A percentile compares a stretch with the other conserved stretches of the same genome.
phyloP scores from a whole-genome alignment of 2,329 filamentous ascomycete species.

The Leptographium radiaticola region DNA sequence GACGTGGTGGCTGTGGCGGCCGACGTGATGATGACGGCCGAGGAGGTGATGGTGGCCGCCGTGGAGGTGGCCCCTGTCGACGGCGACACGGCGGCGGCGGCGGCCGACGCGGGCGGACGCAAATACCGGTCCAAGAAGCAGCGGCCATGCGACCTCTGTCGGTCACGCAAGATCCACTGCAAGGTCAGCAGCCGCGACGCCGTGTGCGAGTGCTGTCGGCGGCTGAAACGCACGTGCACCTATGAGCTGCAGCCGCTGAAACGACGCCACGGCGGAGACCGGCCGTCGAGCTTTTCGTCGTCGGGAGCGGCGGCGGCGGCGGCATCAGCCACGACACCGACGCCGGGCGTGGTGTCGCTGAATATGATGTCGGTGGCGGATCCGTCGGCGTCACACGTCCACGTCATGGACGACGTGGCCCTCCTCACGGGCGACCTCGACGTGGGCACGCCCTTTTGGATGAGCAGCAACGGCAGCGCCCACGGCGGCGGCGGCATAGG shows the following conservation, averaged over 20 bases:
- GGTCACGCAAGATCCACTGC: constrained; percentile 12
- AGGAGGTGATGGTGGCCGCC: too few species aligned
- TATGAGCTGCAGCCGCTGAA: constrained; percentile 11
- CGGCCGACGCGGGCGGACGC: constrained; percentile 2
- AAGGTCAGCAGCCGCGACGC: constrained; percentile 9
- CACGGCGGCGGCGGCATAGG: neutral
- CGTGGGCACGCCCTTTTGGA: constrained; percentile 1
- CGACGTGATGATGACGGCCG: too few species aligned
- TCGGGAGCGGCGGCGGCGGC: too few species aligned
- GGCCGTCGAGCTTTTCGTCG: neutral
- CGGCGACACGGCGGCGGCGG: neutral
- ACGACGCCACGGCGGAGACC: constrained; percentile 1
- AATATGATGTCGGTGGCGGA: too few species aligned
- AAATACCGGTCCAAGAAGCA: constrained; percentile 13
- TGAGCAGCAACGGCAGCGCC: neutral
- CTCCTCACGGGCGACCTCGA: neutral
- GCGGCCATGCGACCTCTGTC: constrained; percentile 11
- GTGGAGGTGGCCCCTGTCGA: too few species aligned
- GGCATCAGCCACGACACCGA: neutral
- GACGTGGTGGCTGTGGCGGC: too few species aligned
- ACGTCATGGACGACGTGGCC: neutral
- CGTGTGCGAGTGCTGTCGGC: constrained; percentile 12
- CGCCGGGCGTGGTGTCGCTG: too few species aligned
- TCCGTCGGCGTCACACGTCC: too few species aligned
- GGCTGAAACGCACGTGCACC: constrained; percentile 9